Evolutionary conservation across 345 rosid species (phyloP).

Genomic region (Moricandia moricandioides): DNA sequence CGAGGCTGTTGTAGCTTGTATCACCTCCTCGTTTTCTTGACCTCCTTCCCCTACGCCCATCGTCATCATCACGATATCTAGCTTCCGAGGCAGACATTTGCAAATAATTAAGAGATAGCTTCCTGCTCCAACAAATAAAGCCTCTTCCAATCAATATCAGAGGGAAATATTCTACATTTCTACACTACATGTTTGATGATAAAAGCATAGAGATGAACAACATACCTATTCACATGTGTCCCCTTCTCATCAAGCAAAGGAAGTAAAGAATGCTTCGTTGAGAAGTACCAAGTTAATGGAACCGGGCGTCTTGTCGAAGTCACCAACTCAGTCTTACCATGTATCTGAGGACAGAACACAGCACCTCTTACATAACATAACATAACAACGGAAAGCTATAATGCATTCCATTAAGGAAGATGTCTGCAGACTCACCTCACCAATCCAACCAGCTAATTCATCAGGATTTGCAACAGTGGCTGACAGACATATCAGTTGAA

Average conservation of each 20-base stretch:
- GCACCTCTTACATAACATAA: slow-evolving; percentile 19
- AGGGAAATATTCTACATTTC: not conserved
- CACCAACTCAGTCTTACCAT: slow-evolving; percentile 84
- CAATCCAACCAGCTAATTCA: slow-evolving; percentile 95
- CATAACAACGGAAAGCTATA: not conserved
- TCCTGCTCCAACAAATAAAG: slow-evolving; percentile 51
- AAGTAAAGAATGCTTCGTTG: slow-evolving; percentile 61
- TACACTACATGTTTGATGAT: not conserved
- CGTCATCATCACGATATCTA: slow-evolving; percentile 52
- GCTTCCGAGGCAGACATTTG: slow-evolving; percentile 62
- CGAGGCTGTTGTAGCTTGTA: slow-evolving; percentile 31
- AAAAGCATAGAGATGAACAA: slow-evolving; percentile 7
- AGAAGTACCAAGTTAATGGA: slow-evolving; percentile 94
- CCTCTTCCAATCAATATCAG: slow-evolving; percentile 14
- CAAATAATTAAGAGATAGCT: slow-evolving; percentile 72
- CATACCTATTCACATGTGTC: slow-evolving; percentile 74
- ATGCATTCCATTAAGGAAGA: not conserved
- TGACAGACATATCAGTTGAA: slow-evolving; percentile 85
- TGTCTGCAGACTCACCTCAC: slow-evolving; percentile 54
- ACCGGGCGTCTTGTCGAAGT: slow-evolving; percentile 89
- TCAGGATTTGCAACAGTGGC: slow-evolving; percentile 97
- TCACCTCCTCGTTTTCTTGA: slow-evolving; percentile 53
- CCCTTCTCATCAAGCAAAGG: slow-evolving; percentile 89
- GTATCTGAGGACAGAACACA: slow-evolving; percentile 57
- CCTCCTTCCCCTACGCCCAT: slow-evolving; percentile 62